A percentile compares a stretch with the other conserved stretches of the same genome.
Evolutionary conservation across 2,329 filamentous ascomycete genomes (phyloP).

Genomic region (Xylariaceae sp.): DNA sequence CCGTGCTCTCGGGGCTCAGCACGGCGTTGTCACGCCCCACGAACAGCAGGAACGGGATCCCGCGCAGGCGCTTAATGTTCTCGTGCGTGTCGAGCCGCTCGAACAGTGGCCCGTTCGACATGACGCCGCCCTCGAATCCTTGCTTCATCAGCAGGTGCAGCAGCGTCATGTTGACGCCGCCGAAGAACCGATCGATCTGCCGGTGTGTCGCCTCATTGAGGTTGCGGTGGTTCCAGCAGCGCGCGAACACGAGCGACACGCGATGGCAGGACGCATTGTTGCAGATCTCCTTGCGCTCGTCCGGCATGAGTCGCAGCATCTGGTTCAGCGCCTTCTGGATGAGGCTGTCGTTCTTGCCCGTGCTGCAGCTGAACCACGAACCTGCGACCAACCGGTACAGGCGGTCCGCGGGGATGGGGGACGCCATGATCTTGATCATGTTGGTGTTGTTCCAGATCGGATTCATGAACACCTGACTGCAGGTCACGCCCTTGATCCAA

Average conservation of each 20-base stretch:
- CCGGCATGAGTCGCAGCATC: constrained; percentile 53
- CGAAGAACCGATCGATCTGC: constrained; percentile 57
- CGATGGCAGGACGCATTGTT: constrained; percentile 59
- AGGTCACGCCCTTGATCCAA: constrained; percentile 56
- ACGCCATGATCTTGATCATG: constrained; percentile 48
- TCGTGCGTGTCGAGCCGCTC: constrained; percentile 42
- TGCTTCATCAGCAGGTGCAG: constrained; percentile 53
- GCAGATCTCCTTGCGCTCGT: constrained; percentile 52
- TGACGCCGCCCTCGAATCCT: constrained; percentile 47
- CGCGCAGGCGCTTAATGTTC: constrained; percentile 47
- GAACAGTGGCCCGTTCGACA: constrained; percentile 45
- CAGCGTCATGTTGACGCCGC: constrained; percentile 57
- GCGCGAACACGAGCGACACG: constrained; percentile 54
- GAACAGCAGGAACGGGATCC: constrained; percentile 53
- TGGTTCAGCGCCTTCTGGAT: constrained; percentile 52
- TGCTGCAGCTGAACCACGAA: constrained; percentile 52
- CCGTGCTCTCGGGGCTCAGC: constrained; percentile 48
- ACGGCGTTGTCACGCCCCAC: constrained; percentile 54
- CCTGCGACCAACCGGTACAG: constrained; percentile 46
- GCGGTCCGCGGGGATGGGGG: constrained; percentile 44
- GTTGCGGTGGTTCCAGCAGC: constrained; percentile 61
- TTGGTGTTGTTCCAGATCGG: constrained; percentile 54
- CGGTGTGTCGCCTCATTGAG: constrained; percentile 62
- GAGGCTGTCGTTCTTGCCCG: constrained; percentile 39
- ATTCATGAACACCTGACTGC: constrained; percentile 61